Percentiles rank a stretch among this genome's conserved stretches.
phyloP scores from a whole-genome alignment of 148 eudicot species.

The Cornus florida region DNA sequence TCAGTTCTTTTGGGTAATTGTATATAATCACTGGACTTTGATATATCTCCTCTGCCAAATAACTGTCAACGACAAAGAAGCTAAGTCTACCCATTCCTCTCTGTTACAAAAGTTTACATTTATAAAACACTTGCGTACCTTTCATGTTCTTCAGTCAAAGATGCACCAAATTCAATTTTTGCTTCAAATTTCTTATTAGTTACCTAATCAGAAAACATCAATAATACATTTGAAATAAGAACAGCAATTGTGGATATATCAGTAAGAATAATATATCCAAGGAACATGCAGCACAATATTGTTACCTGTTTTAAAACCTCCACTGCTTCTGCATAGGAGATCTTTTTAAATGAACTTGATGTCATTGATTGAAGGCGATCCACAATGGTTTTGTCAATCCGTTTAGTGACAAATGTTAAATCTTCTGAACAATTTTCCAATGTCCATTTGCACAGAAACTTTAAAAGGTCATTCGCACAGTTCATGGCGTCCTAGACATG shows the following conservation, averaged over 20 bases:
- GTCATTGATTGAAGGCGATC: conserved; percentile 56
- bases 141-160: conserved; percentile 86
- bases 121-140: conserved; percentile 34
- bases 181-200: conserved; percentile 47
- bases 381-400: conserved; percentile 56
- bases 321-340: conserved; percentile 76
- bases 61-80: conserved; percentile 38
- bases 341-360: conserved; percentile 51
- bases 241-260: not conserved
- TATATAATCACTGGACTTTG: conserved; percentile 64
- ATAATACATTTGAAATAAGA: not conserved
- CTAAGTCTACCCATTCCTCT: not conserved
- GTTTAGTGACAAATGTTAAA: conserved; percentile 62
- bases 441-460: conserved; percentile 67
- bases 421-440: conserved; percentile 61
- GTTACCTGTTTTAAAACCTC: conserved; percentile 58
- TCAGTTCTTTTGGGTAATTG: conserved; percentile 71
- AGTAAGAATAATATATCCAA: not conserved
- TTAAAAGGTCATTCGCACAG: conserved; percentile 72
- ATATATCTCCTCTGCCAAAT: conserved; percentile 72
- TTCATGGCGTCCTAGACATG: conserved; percentile 72
- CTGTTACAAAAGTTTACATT: not conserved
- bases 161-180: conserved; percentile 49
- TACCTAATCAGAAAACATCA: conserved; percentile 33
- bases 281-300: not conserved